Percentiles rank a stretch among this genome's conserved stretches.
Evolutionary conservation across 768 basidiomycete genomes (phyloP).

Genomic region (Gautieria morchelliformis): DNA sequence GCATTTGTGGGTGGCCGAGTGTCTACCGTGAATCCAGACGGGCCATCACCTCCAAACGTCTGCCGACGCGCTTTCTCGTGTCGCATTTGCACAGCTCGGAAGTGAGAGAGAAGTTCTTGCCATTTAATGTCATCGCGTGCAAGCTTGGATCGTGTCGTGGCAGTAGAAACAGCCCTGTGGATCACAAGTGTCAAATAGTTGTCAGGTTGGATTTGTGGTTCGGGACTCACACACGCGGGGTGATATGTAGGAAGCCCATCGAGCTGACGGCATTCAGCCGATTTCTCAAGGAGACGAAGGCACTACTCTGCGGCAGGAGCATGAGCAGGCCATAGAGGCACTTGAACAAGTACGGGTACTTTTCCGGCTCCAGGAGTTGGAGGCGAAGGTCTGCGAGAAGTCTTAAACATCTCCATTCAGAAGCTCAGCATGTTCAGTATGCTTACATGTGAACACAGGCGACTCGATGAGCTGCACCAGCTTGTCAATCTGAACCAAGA

Average conservation of each 20-base stretch:
- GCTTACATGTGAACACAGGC: constrained; percentile 92
- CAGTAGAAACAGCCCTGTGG: constrained; percentile 17
- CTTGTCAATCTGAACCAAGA: constrained; percentile 95
- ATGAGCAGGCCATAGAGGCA: constrained; percentile 95
- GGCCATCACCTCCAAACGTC: constrained; percentile 55
- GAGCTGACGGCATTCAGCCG: constrained; percentile 92
- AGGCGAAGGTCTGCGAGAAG: constrained; percentile 59
- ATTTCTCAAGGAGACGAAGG: constrained; percentile 90
- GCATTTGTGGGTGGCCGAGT: constrained; percentile 9
- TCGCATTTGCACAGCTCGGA: constrained; percentile 78
- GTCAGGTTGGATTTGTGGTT: background rate
- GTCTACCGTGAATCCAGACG: constrained; percentile 34
- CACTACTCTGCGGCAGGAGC: constrained; percentile 93
- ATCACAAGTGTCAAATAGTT: constrained; percentile 13
- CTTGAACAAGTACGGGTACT: constrained; percentile 94
- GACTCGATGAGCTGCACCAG: constrained; percentile 97
- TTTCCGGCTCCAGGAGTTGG: constrained; percentile 93
- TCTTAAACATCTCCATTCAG: background rate
- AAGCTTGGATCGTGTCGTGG: constrained; percentile 63
- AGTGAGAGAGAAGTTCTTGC: constrained; percentile 89
- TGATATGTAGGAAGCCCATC: constrained; percentile 85
- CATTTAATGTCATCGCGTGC: constrained; percentile 91
- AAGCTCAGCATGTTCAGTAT: background rate
- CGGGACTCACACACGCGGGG: constrained; percentile 66
- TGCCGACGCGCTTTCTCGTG: constrained; percentile 88